These are phyloP conservation scores for Beta vulgaris DNA, from an alignment of 148 eudicot genomes.

Conservation along the genomic window DNA sequence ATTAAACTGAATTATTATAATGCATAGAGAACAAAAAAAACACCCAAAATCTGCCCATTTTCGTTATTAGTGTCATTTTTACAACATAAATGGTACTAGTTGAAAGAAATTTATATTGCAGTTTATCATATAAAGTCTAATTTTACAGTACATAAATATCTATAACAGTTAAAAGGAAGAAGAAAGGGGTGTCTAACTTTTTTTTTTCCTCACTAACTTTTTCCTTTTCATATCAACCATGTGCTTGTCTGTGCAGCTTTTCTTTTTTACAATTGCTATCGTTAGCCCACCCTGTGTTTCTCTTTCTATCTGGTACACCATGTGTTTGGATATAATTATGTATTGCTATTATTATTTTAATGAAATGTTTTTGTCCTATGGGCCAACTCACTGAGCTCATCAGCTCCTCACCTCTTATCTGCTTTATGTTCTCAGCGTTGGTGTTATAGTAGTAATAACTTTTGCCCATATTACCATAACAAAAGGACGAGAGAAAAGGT, in stretches of 20 bases:
- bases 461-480: constrained; percentile 16
- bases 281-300: constrained; percentile 3
- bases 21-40: too few relatives aligned
- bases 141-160: too few relatives aligned
- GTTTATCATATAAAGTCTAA: too few relatives aligned
- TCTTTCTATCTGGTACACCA: constrained; percentile 29
- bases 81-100: too few relatives aligned
- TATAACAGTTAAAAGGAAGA: not conserved
- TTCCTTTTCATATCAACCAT: constrained; percentile 22
- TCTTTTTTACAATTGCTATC: not conserved
- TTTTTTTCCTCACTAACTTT: too few relatives aligned
- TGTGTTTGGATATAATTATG: constrained; percentile 33
- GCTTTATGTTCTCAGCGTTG: too few relatives aligned
- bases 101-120: too few relatives aligned
- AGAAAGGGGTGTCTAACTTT: constrained; percentile 6
- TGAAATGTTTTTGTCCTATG: constrained; percentile 8
- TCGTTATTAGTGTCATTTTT: too few relatives aligned
- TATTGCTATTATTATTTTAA: constrained; percentile 6
- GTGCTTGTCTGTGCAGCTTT: constrained; percentile 28
- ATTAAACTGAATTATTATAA: too few relatives aligned
- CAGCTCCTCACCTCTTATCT: not conserved
- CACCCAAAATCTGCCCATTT: too few relatives aligned
- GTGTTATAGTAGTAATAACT: constrained; percentile 1
- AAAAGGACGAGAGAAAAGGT: constrained; percentile 15
- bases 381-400: not conserved